Evolutionary conservation across 441 rosid species (phyloP), one percentile per base, ranked within the genome.

Genomic region (Macaranga tanarius): DNA sequence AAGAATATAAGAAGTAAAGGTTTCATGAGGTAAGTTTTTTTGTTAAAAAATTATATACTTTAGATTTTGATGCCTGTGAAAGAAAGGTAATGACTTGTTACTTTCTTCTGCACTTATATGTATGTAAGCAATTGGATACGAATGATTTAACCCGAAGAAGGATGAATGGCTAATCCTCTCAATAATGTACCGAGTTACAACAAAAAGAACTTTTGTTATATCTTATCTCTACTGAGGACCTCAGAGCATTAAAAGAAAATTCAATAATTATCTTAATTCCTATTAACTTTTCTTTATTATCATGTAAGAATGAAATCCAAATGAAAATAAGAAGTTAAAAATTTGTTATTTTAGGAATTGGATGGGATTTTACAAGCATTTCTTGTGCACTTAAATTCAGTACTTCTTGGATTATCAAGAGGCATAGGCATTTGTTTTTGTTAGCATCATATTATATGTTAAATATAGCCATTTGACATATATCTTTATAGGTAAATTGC

Each of bases 1-100:
- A 89, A 79, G 95, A 93, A 75, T 97, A 95, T 80, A 93, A 95
- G 86, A 89, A 89, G 84, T 95, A 90, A 79, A 89, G 98, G 82
- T 90, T 93, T 82, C 84, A 83, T 71, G 93, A 89, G 95, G 99
- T 90, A 79, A 66, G 59, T 3, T 0, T 8, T 11, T 15, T 9
- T 15, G 28, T n/a, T n/a, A n/a, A n/a, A n/a, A n/a, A n/a, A n/a
- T 64, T 65, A n/a, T 22, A 51, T 22, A 42, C 58, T 70, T 26
- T 70, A 42, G 17, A 12, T 1, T 68, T 73, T 62, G 51, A 17
- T 55, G 62, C 60, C 45, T 62, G 26, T 17, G 4, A 54, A 45
- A 52, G 54, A 65, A 45, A 7, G 19, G 5, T 19, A n/a, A 31
- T 19, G 16, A 51, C 23, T 51, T 10, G 9, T 34, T 10, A 23